These are phyloP conservation scores for Candida vartiovaarae DNA, from an alignment of 805 yeast genomes.

Conservation along the genomic window DNA sequence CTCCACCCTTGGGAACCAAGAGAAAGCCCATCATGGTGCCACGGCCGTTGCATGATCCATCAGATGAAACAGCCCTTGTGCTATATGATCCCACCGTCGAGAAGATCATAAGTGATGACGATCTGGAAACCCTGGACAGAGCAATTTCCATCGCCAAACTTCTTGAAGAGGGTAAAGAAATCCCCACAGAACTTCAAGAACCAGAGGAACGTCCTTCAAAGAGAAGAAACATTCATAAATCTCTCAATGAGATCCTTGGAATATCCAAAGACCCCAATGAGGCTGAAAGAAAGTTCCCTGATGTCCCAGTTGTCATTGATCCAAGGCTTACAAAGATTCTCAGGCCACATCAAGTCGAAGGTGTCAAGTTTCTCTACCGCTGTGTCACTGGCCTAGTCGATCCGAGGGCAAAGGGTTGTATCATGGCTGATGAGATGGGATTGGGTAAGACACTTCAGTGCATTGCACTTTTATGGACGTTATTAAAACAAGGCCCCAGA, in stretches of 20 bases:
- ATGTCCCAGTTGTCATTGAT: slow-evolving; percentile 94
- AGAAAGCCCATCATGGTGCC: slow-evolving; percentile 69
- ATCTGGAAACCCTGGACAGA: slow-evolving; percentile 26
- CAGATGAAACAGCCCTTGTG: slow-evolving; percentile 88
- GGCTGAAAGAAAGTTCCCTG: slow-evolving; percentile 50
- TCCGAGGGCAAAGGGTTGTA: slow-evolving; percentile 85
- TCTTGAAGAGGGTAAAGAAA: slow-evolving; percentile 22
- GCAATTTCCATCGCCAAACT: slow-evolving; percentile 23
- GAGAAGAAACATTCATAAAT: slow-evolving; percentile 46
- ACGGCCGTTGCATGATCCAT: slow-evolving; percentile 90
- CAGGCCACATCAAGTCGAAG: slow-evolving; percentile 95
- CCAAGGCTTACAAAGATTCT: slow-evolving; percentile 77
- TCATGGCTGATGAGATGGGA: slow-evolving; percentile 99
- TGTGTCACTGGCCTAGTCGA: slow-evolving; percentile 87
- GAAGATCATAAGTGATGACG: slow-evolving; percentile 22
- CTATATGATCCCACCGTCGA: slow-evolving; percentile 94
- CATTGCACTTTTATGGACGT: slow-evolving; percentile 85
- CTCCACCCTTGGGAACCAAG: slow-evolving; percentile 82
- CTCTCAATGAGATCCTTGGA: slow-evolving; percentile 77
- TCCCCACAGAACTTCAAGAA: slow-evolving; percentile 13
- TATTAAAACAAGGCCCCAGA: slow-evolving; percentile 82
- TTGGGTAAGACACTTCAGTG: slow-evolving; percentile 89
- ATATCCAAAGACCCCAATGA: slow-evolving; percentile 47
- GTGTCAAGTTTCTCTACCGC: slow-evolving; percentile 82
- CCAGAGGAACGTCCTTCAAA: slow-evolving; percentile 14